Percentiles rank a stretch among this genome's conserved stretches.
These are phyloP conservation scores for Dryadomyces sulphureus DNA, from an alignment of 2,329 filamentous ascomycete genomes.

Conservation along the genomic window DNA sequence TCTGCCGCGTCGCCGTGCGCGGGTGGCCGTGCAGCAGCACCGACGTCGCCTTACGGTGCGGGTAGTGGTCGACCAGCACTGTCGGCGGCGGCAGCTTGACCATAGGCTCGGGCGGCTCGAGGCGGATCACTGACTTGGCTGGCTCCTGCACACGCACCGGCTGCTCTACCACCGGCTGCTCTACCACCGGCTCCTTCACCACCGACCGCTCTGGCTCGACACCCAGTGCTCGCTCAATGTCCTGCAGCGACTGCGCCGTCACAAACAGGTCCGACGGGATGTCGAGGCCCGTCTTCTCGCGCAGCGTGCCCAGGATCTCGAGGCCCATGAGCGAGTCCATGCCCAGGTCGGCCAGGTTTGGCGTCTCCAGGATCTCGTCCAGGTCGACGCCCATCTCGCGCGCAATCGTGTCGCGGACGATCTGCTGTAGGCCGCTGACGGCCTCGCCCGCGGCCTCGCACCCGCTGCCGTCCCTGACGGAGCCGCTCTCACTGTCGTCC, in stretches of 20 bases:
- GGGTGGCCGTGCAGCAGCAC: constrained; percentile 35
- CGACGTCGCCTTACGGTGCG: constrained; percentile 33
- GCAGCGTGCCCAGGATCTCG: constrained; percentile 37
- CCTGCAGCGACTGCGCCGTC: constrained; percentile 46
- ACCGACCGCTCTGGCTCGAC: constrained; percentile 15
- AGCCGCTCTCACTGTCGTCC: constrained; percentile 36
- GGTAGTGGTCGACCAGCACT: constrained; percentile 26
- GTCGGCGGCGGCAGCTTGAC: constrained; percentile 23
- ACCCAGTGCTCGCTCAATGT: constrained; percentile 50
- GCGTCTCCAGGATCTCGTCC: constrained; percentile 41
- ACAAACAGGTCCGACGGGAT: constrained; percentile 47
- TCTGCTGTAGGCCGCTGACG: constrained; percentile 26
- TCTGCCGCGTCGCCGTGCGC: constrained; percentile 28
- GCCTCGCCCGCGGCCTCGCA: constrained; percentile 21
- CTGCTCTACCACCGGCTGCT: constrained; percentile 7
- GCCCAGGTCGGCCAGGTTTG: constrained; percentile 39
- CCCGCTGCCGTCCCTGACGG: constrained; percentile 23
- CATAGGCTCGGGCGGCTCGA: constrained; percentile 23
- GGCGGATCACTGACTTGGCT: constrained; percentile 15
- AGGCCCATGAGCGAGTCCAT: constrained; percentile 46
- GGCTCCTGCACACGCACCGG: constrained; percentile 16
- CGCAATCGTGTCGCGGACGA: constrained; percentile 53
- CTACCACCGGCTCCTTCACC: neutral
- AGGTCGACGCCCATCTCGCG: constrained; percentile 58
- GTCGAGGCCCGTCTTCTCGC: constrained; percentile 36